Conservation (phyloP, 83 land plant species). For the Picea abies region DNA sequence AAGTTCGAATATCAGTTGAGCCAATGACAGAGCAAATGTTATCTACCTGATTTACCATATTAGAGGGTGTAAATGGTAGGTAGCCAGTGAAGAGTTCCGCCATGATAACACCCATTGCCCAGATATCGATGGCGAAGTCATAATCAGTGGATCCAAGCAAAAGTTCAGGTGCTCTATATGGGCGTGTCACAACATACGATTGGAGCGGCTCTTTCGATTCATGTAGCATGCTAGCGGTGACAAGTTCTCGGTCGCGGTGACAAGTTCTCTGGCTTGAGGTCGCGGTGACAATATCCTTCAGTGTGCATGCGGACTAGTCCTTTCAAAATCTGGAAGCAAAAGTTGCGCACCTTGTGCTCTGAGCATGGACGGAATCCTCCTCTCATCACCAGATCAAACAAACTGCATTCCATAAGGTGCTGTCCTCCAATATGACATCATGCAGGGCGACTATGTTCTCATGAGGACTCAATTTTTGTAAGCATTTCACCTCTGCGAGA, state of each 20-base stretch:
- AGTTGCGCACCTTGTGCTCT: too few species aligned
- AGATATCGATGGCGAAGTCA: constrained; percentile 8
- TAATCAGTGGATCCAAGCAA: background rate
- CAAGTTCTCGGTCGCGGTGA: too few species aligned
- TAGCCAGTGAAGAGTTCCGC: background rate
- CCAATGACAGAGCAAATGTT: background rate
- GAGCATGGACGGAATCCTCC: too few species aligned
- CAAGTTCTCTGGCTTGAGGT: background rate
- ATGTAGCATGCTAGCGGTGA: too few species aligned
- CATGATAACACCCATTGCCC: background rate
- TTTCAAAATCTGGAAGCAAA: background rate
- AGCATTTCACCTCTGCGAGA: too few species aligned
- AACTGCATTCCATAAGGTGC: too few species aligned
- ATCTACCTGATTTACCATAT: background rate
- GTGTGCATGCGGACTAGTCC: background rate
- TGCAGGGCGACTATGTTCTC: too few species aligned
- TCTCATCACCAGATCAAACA: too few species aligned
- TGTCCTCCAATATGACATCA: too few species aligned
- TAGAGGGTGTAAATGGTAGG: too few species aligned
- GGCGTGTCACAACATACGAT: background rate
- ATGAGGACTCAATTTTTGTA: too few species aligned
- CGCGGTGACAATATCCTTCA: background rate
- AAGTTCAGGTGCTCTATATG: background rate
- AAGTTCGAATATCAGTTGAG: background rate
- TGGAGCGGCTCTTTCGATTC: background rate